A percentile compares a stretch with the other conserved stretches of the same genome.
Conservation (phyloP, 2,329 filamentous ascomycete genomes). For the Thyridium curvatum region DNA sequence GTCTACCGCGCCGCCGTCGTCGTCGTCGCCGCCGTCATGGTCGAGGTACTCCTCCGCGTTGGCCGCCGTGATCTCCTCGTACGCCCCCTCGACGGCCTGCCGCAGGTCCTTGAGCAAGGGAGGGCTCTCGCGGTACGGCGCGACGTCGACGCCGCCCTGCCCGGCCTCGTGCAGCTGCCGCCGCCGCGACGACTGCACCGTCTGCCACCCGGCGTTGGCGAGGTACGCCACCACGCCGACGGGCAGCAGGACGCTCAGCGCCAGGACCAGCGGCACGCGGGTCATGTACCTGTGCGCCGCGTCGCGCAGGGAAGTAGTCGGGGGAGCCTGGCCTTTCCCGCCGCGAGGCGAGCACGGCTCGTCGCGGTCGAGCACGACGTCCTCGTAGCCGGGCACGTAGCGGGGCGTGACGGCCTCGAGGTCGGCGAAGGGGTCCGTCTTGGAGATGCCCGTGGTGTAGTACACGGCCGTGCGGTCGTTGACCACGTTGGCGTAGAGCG, state of each 20-base stretch:
- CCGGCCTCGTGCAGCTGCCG: constrained; percentile 72
- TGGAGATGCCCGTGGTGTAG: constrained; percentile 75
- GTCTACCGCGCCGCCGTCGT: constrained; percentile 14
- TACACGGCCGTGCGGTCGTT: constrained; percentile 80
- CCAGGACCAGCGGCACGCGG: constrained; percentile 56
- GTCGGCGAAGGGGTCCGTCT: constrained; percentile 70
- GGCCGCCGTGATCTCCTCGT: constrained; percentile 64
- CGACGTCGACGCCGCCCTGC: constrained; percentile 58
- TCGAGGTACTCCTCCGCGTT: constrained; percentile 68
- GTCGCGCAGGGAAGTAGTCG: constrained; percentile 5
- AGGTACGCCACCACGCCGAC: constrained; percentile 67
- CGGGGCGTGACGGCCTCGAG: constrained; percentile 63
- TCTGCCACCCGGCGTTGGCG: constrained; percentile 71
- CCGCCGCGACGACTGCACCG: constrained; percentile 64
- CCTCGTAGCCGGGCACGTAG: constrained; percentile 66
- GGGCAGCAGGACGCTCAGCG: constrained; percentile 66
- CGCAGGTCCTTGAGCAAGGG: constrained; percentile 71
- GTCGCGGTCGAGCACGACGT: constrained; percentile 66
- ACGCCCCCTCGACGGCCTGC: constrained; percentile 69
- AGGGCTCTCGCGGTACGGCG: constrained; percentile 64
- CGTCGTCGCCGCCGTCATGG: constrained; percentile 44
- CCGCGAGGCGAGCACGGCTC: constrained; percentile 40
- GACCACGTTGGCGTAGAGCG: constrained; percentile 77
- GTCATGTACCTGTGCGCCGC: constrained; percentile 28
- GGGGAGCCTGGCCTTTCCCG: constrained; percentile 2